Base-by-base conservation (phyloP, 2,329 filamentous ascomycete genomes). In the Hypoxylon sp. region DNA sequence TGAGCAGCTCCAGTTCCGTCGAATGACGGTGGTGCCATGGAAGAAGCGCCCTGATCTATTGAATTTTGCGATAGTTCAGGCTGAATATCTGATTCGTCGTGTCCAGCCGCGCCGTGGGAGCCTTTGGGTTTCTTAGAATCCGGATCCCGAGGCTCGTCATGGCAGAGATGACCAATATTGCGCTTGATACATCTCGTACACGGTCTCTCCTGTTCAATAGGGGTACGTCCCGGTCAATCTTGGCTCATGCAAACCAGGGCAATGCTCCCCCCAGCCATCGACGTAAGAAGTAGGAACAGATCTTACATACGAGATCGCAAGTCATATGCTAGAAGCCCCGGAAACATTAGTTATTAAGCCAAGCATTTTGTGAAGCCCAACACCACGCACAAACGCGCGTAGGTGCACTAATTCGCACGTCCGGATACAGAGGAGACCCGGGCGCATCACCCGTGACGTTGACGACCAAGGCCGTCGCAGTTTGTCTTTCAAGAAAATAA, bases 121-220 rank as follows among this genome's bases (percentile, higher is more conserved):
- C 83, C 86, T 81, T 95, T 97, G 73, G 86, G 81, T 80, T 94
- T 95, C 81, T 96, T 97, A 64, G 90, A 80, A 67, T 89, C 87
- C 71, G 89, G 84, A 76, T 99, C 95, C 79, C 95, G 90, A 72
- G 94, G 95, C 81, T 98, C 96, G 80, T 99, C 96, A 82, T 97
- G 96, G 80, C 96, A 99, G 71, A 99, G 86, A 80, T 99, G 96
- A 74, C 95, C 96, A 79, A 99, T 99, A 82, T 97, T 97, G 76
- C 96, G 91, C 83, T 98, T 99, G 81, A 98, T 93, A 84, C 96
- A 99, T 81, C 96, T 89, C 75, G 93, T 95, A 86, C 96, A 99
- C 75, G 96, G 96, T 78, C 96, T 91, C 83, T 97, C 93, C 93
- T 96, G 79, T 76, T 74, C 71, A 74, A 75, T 67, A 66, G 57